Evolutionary conservation across 1,284 basidiomycete genomes (phyloP).

Genomic region (Apiotrichum veenhuisii): DNA sequence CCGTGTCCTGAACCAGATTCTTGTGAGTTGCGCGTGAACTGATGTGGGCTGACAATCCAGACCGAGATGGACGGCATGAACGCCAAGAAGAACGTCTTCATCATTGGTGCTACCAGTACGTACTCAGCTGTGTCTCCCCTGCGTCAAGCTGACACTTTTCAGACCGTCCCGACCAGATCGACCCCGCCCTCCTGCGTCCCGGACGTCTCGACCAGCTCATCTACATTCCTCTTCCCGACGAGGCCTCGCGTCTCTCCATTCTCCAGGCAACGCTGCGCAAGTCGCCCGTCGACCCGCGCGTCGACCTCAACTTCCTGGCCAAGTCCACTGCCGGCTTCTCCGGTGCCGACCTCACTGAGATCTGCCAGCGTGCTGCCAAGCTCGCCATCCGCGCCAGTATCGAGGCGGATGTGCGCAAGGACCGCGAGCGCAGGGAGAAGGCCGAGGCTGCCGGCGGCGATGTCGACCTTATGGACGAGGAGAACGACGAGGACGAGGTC

Average conservation of each 20-base stretch:
- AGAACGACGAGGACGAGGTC: slow-evolving; percentile 81
- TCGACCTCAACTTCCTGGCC: slow-evolving; percentile 82
- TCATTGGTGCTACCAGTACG: slow-evolving; percentile 86
- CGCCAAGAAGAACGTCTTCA: slow-evolving; percentile 98
- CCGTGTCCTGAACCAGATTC: slow-evolving; percentile 93
- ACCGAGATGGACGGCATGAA: slow-evolving; percentile 99
- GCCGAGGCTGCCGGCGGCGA: slow-evolving; percentile 74
- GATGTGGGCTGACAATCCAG: slow-evolving; percentile 19
- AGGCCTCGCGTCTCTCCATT: slow-evolving; percentile 84
- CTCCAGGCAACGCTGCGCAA: slow-evolving; percentile 88
- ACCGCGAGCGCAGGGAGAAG: slow-evolving; percentile 75
- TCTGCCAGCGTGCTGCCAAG: slow-evolving; percentile 97
- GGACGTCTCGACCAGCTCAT: slow-evolving; percentile 92
- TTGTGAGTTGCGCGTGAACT: slow-evolving; percentile 45
- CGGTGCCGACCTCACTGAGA: slow-evolving; percentile 98
- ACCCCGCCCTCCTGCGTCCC: slow-evolving; percentile 92
- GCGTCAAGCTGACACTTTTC: slow-evolving; percentile 7
- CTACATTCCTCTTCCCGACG: slow-evolving; percentile 91
- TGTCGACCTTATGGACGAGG: slow-evolving; percentile 54
- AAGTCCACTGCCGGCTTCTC: slow-evolving; percentile 97
- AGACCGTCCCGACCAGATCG: slow-evolving; percentile 97
- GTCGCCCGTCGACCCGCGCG: slow-evolving; percentile 79
- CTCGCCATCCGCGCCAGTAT: slow-evolving; percentile 83
- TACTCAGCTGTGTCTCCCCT: slow-evolving; percentile 10
- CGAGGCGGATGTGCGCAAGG: slow-evolving; percentile 79